phyloP scores from a whole-genome alignment of 768 basidiomycete species.

The Boletales sp. region DNA sequence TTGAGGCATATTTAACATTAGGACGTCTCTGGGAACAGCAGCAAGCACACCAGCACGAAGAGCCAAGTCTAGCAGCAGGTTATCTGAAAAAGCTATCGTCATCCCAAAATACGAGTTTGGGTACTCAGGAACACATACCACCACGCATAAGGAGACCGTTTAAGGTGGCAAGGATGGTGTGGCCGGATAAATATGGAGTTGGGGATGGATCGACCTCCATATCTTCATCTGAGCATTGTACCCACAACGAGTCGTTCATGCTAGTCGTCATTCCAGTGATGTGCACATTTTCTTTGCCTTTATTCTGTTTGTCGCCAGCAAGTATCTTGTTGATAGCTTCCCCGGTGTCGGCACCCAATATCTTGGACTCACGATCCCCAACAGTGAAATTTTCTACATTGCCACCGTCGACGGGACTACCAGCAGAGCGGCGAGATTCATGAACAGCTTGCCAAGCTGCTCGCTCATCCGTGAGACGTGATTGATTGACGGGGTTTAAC shows the following conservation, averaged over 20 bases:
- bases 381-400: constrained; percentile 33
- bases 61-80: constrained; percentile 34
- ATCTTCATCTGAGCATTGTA: constrained; percentile 10
- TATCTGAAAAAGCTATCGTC: constrained; percentile 32
- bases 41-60: constrained; percentile 42
- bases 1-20: constrained; percentile 34
- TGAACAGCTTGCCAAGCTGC: constrained; percentile 38
- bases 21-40: constrained; percentile 28
- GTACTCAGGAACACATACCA: constrained; percentile 30
- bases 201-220: constrained; percentile 19
- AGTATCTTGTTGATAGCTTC: constrained; percentile 46
- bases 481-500: too few species aligned
- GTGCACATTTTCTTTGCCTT: constrained; percentile 26
- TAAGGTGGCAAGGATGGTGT: constrained; percentile 31
- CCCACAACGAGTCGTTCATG: constrained; percentile 33
- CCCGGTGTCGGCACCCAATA: constrained; percentile 32
- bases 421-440: constrained; percentile 18
- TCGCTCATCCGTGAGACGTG: constrained; percentile 35
- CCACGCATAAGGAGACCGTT: constrained; percentile 25
- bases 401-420: constrained; percentile 7
- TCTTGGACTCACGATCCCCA: constrained; percentile 32
- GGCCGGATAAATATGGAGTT: constrained; percentile 9
- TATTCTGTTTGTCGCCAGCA: constrained; percentile 35
- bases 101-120: not conserved
- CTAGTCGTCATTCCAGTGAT: constrained; percentile 16